phyloP scores from a whole-genome alignment of 371 early-diverging fungal genomes.

The Syncephalastrum sp. region DNA sequence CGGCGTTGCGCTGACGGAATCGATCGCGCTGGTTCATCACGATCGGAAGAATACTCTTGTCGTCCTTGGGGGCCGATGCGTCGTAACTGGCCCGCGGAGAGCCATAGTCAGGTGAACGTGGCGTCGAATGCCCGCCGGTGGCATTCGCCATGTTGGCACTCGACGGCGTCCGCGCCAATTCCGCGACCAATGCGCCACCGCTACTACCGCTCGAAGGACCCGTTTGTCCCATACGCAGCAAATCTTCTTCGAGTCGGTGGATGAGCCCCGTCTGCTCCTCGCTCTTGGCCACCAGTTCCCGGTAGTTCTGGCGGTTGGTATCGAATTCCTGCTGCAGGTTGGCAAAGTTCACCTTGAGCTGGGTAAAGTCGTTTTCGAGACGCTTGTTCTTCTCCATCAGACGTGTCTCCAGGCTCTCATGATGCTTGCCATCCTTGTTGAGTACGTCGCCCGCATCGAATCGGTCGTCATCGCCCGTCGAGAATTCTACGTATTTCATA shows the following conservation, averaged over 20 bases:
- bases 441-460: conserved; percentile 45
- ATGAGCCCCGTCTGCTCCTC: conserved; percentile 58
- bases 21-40: conserved; percentile 89
- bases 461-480: conserved; percentile 36
- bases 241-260: conserved; percentile 71
- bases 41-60: conserved; percentile 75
- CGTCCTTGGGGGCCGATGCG: conserved; percentile 26
- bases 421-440: conserved; percentile 22
- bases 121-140: conserved; percentile 1
- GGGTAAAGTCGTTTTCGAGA: conserved; percentile 73
- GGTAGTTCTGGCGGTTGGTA: conserved; percentile 22
- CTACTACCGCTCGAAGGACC: conserved; percentile 7
- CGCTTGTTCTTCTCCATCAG: conserved; percentile 83
- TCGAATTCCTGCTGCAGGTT: conserved; percentile 38
- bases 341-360: conserved; percentile 58
- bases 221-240: conserved; percentile 52
- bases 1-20: conserved; percentile 80
- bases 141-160: conserved; percentile 11
- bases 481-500: conserved; percentile 67
- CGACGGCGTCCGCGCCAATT: conserved; percentile 20
- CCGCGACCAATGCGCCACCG: conserved; percentile 9
- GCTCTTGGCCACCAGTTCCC: conserved; percentile 32
- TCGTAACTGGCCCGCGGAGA: conserved; percentile 31
- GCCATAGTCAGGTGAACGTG: conserved; percentile 17
- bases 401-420: conserved; percentile 65